phyloP scores from a whole-genome alignment of 306 rosid genomes.

The Rubus idaeus region DNA sequence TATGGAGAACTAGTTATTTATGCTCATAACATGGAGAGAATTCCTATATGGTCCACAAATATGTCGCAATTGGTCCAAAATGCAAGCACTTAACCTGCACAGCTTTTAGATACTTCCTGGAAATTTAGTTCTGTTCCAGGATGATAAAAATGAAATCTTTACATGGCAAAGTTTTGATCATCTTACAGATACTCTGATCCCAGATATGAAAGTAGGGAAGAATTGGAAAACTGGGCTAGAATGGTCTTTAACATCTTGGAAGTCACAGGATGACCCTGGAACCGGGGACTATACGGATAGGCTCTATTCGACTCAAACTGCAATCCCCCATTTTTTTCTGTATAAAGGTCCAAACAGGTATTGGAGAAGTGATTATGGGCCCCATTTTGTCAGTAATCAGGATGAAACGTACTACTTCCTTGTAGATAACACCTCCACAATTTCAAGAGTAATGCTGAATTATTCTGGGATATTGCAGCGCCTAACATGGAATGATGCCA shows the following conservation, averaged over 20 bases:
- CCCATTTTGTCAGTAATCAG: background rate
- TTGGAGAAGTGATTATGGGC: constrained; percentile 2
- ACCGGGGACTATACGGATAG: background rate
- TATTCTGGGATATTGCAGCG: background rate
- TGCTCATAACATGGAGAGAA: background rate
- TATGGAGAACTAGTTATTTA: no score
- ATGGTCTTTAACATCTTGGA: constrained; percentile 17
- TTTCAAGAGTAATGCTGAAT: background rate
- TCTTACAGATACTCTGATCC: background rate
- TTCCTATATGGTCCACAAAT: constrained; percentile 16
- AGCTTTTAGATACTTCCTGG: no score
- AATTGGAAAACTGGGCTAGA: background rate
- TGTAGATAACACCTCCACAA: background rate
- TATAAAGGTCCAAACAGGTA: background rate
- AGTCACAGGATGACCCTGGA: background rate
- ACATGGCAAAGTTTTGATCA: no score
- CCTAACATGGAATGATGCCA: background rate
- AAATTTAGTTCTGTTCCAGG: no score
- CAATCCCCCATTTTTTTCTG: background rate
- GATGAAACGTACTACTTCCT: background rate
- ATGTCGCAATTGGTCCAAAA: background rate
- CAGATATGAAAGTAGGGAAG: background rate
- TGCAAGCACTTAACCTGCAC: constrained; percentile 23
- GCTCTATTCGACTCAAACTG: background rate
- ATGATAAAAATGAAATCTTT: no score